phyloP scores from a whole-genome alignment of 495 filamentous ascomycete genomes.

The Cenococcum geophilum region DNA sequence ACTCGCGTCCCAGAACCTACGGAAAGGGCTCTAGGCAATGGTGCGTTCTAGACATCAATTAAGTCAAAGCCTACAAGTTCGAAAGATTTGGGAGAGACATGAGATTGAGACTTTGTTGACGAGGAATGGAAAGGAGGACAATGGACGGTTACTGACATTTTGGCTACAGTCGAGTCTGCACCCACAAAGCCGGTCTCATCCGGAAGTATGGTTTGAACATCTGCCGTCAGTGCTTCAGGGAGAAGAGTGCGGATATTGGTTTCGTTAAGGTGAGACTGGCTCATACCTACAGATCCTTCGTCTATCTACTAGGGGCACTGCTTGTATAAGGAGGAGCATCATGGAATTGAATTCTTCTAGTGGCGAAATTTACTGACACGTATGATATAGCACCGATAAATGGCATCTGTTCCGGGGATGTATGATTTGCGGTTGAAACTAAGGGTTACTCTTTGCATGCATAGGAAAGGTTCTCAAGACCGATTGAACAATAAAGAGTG shows the following conservation, averaged over 20 bases:
- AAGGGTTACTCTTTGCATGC: neutral
- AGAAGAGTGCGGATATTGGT: constrained; percentile 93
- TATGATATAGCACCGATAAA: constrained; percentile 26
- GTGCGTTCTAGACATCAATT: constrained; percentile 47
- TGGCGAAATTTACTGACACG: neutral
- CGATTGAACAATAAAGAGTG: no score
- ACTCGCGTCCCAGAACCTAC: constrained; percentile 92
- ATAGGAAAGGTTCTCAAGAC: neutral
- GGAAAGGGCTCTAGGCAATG: constrained; percentile 90
- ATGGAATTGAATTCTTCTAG: no score
- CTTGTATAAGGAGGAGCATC: no score
- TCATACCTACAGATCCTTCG: no score
- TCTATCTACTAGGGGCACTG: no score
- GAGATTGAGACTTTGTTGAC: neutral
- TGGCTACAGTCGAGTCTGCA: constrained; percentile 79
- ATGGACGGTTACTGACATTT: neutral
- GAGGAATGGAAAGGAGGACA: constrained; percentile 1
- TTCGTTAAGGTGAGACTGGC: constrained; percentile 74
- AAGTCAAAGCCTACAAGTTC: neutral
- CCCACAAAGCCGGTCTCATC: constrained; percentile 91
- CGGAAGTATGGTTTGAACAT: constrained; percentile 99
- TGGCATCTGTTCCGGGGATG: neutral
- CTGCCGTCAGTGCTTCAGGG: constrained; percentile 99
- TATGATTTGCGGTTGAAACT: neutral
- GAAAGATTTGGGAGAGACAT: neutral